Percentiles rank a stretch among this genome's conserved stretches.
Evolutionary conservation across 805 yeast genomes (phyloP).

Genomic region (Tetrapisispora nanseiensis): DNA sequence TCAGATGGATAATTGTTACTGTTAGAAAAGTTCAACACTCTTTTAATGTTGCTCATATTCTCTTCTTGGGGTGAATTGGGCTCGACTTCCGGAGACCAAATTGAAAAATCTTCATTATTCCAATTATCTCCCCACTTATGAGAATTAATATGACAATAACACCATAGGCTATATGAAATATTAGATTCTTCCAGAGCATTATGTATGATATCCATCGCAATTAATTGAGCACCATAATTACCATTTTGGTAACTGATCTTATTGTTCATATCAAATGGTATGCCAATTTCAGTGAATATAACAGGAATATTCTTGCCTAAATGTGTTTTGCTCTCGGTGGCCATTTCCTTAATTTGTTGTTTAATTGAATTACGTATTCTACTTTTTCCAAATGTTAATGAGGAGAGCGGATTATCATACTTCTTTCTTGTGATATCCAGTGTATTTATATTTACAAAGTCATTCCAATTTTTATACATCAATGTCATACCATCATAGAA

Average conservation of each 20-base stretch:
- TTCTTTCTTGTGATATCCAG: conserved; percentile 74
- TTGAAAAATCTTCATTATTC: conserved; percentile 90
- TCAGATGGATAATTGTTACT: too few species aligned
- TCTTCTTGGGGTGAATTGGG: too few species aligned
- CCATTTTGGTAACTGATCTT: conserved; percentile 61
- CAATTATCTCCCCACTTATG: conserved; percentile 87
- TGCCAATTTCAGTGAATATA: conserved; percentile 88
- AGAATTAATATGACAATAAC: conserved; percentile 60
- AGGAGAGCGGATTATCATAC: conserved; percentile 62
- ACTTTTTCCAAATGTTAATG: conserved; percentile 72
- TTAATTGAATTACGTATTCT: conserved; percentile 65
- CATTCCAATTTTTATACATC: conserved; percentile 86
- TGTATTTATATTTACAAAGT: conserved; percentile 75
- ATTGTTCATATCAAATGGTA: conserved; percentile 92
- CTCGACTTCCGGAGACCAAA: conserved; percentile 68
- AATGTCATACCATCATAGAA: conserved; percentile 91
- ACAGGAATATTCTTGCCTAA: conserved; percentile 63
- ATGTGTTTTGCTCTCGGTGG: conserved; percentile 47
- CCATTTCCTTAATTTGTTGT: conserved; percentile 58
- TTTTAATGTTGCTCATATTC: too few species aligned
- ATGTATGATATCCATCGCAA: conserved; percentile 75
- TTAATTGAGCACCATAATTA: conserved; percentile 61
- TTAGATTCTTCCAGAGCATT: conserved; percentile 68
- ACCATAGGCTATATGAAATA: conserved; percentile 76
- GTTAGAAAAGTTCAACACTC: not conserved